phyloP scores from a whole-genome alignment of 129 eudicot genomes.

The Lonicera japonica region DNA sequence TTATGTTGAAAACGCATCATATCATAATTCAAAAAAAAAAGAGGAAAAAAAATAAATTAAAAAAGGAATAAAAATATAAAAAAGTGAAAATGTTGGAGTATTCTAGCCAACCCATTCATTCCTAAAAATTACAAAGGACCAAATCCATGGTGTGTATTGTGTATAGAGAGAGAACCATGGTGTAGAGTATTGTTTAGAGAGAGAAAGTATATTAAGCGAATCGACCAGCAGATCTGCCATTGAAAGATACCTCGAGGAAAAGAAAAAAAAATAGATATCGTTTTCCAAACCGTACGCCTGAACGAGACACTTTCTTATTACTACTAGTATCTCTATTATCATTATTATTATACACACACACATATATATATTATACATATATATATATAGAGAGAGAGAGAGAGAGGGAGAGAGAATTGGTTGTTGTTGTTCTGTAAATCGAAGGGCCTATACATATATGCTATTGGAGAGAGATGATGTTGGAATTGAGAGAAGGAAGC shows the following conservation, averaged over 20 bases:
- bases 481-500: constrained; percentile 33
- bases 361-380: constrained; percentile 8
- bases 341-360: too few relatives aligned
- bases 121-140: too few relatives aligned
- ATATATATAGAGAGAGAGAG: background rate
- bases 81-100: too few relatives aligned
- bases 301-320: too few relatives aligned
- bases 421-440: background rate
- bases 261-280: constrained; percentile 1
- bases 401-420: background rate
- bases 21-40: too few relatives aligned
- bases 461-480: constrained; percentile 32
- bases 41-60: too few relatives aligned
- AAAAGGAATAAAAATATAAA: too few relatives aligned
- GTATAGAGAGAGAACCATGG: background rate
- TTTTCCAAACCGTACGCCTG: background rate
- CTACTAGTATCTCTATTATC: background rate
- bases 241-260: constrained; percentile 16
- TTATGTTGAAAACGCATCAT: too few relatives aligned
- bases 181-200: background rate
- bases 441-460: constrained; percentile 2
- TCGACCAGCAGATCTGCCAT: constrained; percentile 36
- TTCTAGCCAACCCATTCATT: too few relatives aligned
- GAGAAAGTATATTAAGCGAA: background rate
- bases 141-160: too few relatives aligned